Base-by-base conservation (phyloP, 2,329 filamentous ascomycete genomes). In the Teratosphaeria gauchensis region DNA sequence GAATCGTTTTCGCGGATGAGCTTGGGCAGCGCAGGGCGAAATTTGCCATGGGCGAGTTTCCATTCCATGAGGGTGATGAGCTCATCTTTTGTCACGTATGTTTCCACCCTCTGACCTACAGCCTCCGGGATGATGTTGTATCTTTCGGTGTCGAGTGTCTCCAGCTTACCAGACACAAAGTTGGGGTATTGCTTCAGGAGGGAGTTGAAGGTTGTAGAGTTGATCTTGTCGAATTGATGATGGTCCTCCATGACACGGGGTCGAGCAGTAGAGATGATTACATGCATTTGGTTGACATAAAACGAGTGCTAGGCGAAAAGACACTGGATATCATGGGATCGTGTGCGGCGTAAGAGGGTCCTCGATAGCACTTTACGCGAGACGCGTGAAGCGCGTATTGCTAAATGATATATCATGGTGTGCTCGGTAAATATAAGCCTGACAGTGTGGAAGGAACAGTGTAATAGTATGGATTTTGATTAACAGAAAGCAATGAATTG, bases 11-110 rank as follows among this genome's bases (percentile, higher is more conserved):
- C 84, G 24, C 80, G 76, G 11, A 80, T 76, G 8, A 82, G 73
- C 3, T 71, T 67, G 32, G 77, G 68, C 1, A 82, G 71, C 6
- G 67, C 72, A 1, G 78, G 77, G 6, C 80, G 76, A 62, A 77
- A 81, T 21, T 76, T 80, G 62, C 79, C 80, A 62, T 81, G 78
- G 64, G 76, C 75, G 83, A 90, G 75, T 70, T 90, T 90, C 86
- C 87, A 90, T 53, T 86, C 80, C 9, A 89, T 81, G 3, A 90
- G 76, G 21, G 67, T 75, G 65, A 82, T 79, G 35, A 89, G 75
- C 65, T 89, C 81, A 0, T 79, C 75, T 53, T 84, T 79, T 2
- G 69, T 74, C 74, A 89, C 81, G 11, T 71, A 62, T 4, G 70
- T 64, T 5, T 63, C 64, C 7, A 67, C 65, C 2, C 69, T 70